Evolutionary conservation across 805 yeast genomes (phyloP).

Genomic region (Candida easanensis): DNA sequence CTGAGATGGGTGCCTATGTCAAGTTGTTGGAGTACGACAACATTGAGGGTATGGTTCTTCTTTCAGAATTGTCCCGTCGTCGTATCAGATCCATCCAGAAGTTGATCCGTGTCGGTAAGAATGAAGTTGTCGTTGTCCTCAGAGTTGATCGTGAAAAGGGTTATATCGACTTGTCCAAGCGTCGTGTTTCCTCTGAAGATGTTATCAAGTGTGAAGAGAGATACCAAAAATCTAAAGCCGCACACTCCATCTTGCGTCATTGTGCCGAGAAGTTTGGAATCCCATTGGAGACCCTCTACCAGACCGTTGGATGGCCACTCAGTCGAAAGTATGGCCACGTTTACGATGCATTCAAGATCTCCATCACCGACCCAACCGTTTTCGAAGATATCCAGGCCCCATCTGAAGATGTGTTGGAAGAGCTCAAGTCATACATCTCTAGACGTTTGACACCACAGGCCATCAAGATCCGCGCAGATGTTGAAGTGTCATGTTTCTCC

Average conservation of each 20-base stretch:
- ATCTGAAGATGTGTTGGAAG: conserved; percentile 70
- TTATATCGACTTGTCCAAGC: conserved; percentile 93
- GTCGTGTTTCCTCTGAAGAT: conserved; percentile 98
- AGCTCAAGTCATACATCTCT: conserved; percentile 81
- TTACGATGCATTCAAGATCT: conserved; percentile 93
- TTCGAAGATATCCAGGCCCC: conserved; percentile 80
- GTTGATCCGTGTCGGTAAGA: conserved; percentile 95
- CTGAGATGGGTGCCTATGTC: conserved; percentile 99
- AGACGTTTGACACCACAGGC: conserved; percentile 98
- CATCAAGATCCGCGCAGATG: conserved; percentile 96
- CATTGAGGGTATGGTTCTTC: conserved; percentile 97
- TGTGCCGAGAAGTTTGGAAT: conserved; percentile 96
- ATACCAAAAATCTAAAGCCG: conserved; percentile 94
- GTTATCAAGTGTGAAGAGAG: conserved; percentile 96
- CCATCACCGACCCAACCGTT: conserved; percentile 84
- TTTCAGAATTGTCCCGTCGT: conserved; percentile 96
- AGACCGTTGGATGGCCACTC: conserved; percentile 95
- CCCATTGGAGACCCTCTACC: conserved; percentile 81
- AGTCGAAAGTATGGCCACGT: conserved; percentile 95
- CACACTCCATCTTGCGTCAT: conserved; percentile 96
- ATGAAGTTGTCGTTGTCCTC: conserved; percentile 95
- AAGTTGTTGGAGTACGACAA: conserved; percentile 94
- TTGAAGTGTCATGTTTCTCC: conserved; percentile 94
- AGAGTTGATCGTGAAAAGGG: conserved; percentile 99
- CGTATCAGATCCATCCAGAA: conserved; percentile 98